These are phyloP conservation scores for Stagonosporopsis chrysanthemi DNA, from an alignment of 2,329 filamentous ascomycete species.

Conservation along the genomic window DNA sequence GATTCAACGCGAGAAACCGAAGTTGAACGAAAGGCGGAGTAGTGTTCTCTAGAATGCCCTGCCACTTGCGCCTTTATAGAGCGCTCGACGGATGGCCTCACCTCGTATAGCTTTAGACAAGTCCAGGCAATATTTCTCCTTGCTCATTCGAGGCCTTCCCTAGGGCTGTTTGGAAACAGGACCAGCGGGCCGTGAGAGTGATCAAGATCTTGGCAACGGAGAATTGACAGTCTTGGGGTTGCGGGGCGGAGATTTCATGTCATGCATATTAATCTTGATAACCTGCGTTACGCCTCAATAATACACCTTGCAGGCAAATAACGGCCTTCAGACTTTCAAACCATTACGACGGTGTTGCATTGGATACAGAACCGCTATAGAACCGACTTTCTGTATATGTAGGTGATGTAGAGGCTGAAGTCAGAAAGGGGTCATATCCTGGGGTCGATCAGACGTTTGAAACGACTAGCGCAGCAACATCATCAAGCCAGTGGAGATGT, in stretches of 20 bases:
- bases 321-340: background rate
- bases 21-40: background rate
- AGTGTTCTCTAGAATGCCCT: background rate
- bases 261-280: background rate
- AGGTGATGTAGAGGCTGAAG: background rate
- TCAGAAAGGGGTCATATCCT: background rate
- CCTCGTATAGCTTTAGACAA: background rate
- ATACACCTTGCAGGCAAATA: background rate
- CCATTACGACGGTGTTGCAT: background rate
- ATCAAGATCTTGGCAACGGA: slow-evolving; percentile 7
- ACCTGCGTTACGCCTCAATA: background rate
- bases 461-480: background rate
- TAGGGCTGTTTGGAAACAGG: slow-evolving; percentile 16
- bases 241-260: slow-evolving; percentile 1
- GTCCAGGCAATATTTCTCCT: background rate
- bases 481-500: background rate
- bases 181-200: slow-evolving; percentile 3
- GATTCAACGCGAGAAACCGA: slow-evolving; percentile 1
- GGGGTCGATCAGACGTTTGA: slow-evolving; percentile 3
- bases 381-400: background rate
- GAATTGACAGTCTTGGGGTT: background rate
- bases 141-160: slow-evolving; percentile 10
- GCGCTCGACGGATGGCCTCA: too few species aligned
- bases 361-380: background rate
- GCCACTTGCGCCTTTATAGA: slow-evolving; percentile 3